Evolutionary conservation across 1,284 basidiomycete genomes (phyloP).

Genomic region (Rhizoctonia solani): DNA sequence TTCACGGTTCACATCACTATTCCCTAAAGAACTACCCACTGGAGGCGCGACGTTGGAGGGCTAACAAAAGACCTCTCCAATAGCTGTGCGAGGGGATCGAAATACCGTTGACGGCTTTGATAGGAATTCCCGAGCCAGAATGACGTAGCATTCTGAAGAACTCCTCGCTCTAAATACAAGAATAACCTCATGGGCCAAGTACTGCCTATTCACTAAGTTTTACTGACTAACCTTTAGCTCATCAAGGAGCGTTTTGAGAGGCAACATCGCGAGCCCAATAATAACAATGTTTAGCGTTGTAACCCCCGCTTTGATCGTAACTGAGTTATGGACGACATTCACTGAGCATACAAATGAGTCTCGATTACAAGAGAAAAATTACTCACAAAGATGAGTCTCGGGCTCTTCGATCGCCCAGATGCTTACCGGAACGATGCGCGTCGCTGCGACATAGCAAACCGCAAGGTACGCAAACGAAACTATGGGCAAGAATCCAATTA

Average conservation of each 20-base stretch:
- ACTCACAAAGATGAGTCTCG: slow-evolving; percentile 16
- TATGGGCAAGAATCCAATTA: slow-evolving; percentile 14
- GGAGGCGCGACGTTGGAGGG: not conserved
- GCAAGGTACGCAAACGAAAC: slow-evolving; percentile 12
- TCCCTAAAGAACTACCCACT: not conserved
- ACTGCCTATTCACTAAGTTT: too few relatives aligned
- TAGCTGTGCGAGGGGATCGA: slow-evolving; percentile 19
- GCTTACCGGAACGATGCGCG: slow-evolving; percentile 5
- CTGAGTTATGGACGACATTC: not conserved
- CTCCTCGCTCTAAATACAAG: slow-evolving; percentile 26
- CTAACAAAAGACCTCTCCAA: not conserved
- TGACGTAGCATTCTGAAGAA: slow-evolving; percentile 16
- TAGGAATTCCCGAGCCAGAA: not conserved
- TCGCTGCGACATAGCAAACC: slow-evolving; percentile 20
- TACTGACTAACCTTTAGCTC: slow-evolving; percentile 45
- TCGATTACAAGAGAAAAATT: not conserved
- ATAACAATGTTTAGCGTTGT: slow-evolving; percentile 25
- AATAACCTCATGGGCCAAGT: too few relatives aligned
- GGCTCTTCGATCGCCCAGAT: slow-evolving; percentile 13
- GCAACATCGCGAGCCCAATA: slow-evolving; percentile 16
- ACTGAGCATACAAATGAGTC: not conserved
- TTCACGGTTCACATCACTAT: too few relatives aligned
- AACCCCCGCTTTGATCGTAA: slow-evolving; percentile 27
- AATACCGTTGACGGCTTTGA: slow-evolving; percentile 16
- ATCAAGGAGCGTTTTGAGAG: slow-evolving; percentile 42